phyloP scores from a whole-genome alignment of 805 yeast species.

The Candida boidinii region DNA sequence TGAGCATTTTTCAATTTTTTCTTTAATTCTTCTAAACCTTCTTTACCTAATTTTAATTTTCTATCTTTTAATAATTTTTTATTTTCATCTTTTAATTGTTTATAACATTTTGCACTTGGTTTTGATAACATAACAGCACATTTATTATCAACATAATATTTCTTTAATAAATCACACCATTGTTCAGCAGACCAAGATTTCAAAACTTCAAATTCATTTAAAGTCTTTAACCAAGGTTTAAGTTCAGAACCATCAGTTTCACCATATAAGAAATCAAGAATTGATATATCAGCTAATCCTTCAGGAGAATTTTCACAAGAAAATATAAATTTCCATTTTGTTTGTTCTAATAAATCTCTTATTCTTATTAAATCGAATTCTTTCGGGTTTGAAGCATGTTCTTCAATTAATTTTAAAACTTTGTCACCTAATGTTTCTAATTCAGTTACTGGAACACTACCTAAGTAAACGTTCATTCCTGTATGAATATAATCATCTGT shows the following conservation, averaged over 20 bases:
- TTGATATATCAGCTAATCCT: slow-evolving; percentile 55
- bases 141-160: slow-evolving; percentile 49
- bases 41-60: slow-evolving; percentile 42
- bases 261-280: slow-evolving; percentile 78
- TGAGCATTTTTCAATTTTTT: slow-evolving; percentile 53
- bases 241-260: slow-evolving; percentile 51
- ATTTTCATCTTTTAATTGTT: slow-evolving; percentile 39
- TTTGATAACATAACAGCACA: slow-evolving; percentile 60
- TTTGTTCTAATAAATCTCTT: slow-evolving; percentile 59
- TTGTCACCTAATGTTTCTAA: slow-evolving; percentile 45
- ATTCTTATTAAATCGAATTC: slow-evolving; percentile 58
- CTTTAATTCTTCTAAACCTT: slow-evolving; percentile 47
- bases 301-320: slow-evolving; percentile 58
- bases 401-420: slow-evolving; percentile 40
- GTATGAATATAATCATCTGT: slow-evolving; percentile 68
- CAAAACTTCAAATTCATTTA: slow-evolving; percentile 54
- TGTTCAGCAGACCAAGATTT: slow-evolving; percentile 50
- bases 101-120: slow-evolving; percentile 62
- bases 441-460: slow-evolving; percentile 69
- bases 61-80: slow-evolving; percentile 42
- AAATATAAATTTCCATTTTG: slow-evolving; percentile 50
- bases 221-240: slow-evolving; percentile 40
- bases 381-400: slow-evolving; percentile 39
- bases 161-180: slow-evolving; percentile 55
- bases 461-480: slow-evolving; percentile 46